These are phyloP conservation scores for Tulasnella sp. DNA, from an alignment of 768 basidiomycete species.

Conservation along the genomic window DNA sequence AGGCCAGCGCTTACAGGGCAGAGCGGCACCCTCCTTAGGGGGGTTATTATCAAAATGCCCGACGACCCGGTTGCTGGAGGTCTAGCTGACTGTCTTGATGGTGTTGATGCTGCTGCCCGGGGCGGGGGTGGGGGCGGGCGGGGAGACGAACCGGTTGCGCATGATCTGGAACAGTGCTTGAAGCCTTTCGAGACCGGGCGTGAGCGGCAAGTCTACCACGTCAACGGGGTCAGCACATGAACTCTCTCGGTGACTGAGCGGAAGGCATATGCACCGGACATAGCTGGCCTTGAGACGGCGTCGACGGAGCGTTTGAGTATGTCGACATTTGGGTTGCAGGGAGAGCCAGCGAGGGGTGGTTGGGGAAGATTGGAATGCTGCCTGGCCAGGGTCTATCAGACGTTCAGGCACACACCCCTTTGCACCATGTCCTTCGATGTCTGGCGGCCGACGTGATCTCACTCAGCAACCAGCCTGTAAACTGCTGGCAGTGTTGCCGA, in stretches of 20 bases:
- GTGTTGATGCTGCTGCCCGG: neutral
- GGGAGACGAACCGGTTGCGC: neutral
- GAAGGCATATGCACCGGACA: neutral
- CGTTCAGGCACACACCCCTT: neutral
- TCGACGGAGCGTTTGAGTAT: neutral
- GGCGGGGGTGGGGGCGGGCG: neutral
- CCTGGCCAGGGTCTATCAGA: neutral
- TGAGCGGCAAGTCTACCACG: neutral
- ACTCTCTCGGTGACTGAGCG: neutral
- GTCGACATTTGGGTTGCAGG: neutral
- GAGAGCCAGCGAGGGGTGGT: neutral
- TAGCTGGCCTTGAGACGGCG: neutral
- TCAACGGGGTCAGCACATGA: neutral
- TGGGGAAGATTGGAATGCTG: neutral
- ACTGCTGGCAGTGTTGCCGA: neutral
- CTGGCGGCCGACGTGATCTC: neutral
- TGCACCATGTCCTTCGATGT: neutral
- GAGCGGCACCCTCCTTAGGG: neutral
- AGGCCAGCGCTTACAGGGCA: neutral
- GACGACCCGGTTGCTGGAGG: neutral
- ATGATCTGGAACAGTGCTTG: neutral
- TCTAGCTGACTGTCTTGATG: neutral
- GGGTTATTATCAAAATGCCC: neutral
- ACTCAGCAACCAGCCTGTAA: neutral
- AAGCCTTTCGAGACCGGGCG: neutral